phyloP scores from a whole-genome alignment of 768 basidiomycete genomes.

The Amanita pallidorosea region DNA sequence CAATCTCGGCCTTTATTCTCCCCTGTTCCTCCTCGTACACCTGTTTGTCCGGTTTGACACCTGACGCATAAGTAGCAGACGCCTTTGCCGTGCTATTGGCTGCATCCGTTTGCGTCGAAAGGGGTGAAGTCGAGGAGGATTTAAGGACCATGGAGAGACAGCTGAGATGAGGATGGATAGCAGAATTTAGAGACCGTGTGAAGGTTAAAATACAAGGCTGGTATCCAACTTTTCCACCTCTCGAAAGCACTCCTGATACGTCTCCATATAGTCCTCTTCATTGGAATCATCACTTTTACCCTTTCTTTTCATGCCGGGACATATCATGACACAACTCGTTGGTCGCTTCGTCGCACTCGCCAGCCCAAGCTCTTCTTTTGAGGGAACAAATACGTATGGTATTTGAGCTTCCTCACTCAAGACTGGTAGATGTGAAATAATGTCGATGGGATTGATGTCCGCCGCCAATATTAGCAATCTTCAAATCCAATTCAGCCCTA shows the following conservation, averaged over 20 bases:
- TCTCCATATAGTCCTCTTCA: constrained; percentile 79
- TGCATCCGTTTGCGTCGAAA: not conserved
- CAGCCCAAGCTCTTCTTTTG: constrained; percentile 92
- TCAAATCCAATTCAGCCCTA: constrained; percentile 1
- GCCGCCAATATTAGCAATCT: constrained; percentile 89
- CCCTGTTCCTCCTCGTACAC: constrained; percentile 82
- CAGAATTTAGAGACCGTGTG: constrained; percentile 8
- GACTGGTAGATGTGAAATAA: constrained; percentile 93
- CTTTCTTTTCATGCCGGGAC: constrained; percentile 71
- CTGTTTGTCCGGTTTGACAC: constrained; percentile 73
- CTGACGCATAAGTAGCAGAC: constrained; percentile 39
- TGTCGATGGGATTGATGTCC: constrained; percentile 97
- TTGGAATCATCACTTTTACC: constrained; percentile 44
- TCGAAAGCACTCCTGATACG: constrained; percentile 76
- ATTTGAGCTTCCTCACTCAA: constrained; percentile 89
- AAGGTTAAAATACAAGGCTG: constrained; percentile 47
- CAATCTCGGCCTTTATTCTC: constrained; percentile 74
- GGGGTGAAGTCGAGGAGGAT: constrained; percentile 31
- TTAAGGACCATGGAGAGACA: constrained; percentile 34
- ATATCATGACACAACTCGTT: constrained; percentile 95
- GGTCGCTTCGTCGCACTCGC: constrained; percentile 97
- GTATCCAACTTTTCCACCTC: constrained; percentile 81
- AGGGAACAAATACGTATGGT: constrained; percentile 83
- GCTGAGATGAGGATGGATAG: constrained; percentile 11
- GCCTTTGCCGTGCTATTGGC: constrained; percentile 21